Conservation (phyloP, 2,329 filamentous ascomycete genomes). For the Septoria petroselini region DNA sequence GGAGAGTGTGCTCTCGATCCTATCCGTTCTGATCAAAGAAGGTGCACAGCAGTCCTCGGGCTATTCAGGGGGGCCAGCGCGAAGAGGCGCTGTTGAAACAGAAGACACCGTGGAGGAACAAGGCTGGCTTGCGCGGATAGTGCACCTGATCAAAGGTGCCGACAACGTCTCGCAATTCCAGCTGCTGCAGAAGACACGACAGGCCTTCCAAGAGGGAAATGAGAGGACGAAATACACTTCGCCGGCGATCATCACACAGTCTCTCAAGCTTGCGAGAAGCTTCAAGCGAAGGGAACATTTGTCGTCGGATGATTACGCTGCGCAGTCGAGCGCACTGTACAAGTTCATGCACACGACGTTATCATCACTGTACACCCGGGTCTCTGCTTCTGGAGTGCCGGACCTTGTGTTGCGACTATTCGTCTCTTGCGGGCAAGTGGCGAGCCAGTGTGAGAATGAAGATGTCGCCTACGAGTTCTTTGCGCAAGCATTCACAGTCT, state of each 20-base stretch:
- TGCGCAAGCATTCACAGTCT: slow-evolving; percentile 95
- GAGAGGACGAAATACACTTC: slow-evolving; percentile 96
- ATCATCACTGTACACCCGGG: slow-evolving; percentile 81
- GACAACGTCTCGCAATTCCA: slow-evolving; percentile 90
- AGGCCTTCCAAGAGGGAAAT: slow-evolving; percentile 85
- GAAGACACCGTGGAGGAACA: slow-evolving; percentile 98
- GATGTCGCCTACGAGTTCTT: slow-evolving; percentile 98
- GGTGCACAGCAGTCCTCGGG: slow-evolving; percentile 76
- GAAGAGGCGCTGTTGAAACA: slow-evolving; percentile 76
- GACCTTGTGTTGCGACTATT: slow-evolving; percentile 89
- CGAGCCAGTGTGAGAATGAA: slow-evolving; percentile 86
- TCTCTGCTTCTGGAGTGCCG: slow-evolving; percentile 67
- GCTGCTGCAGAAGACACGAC: slow-evolving; percentile 81
- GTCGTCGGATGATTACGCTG: slow-evolving; percentile 69
- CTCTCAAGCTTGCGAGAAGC: slow-evolving; percentile 81
- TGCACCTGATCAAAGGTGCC: slow-evolving; percentile 78
- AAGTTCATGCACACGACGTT: slow-evolving; percentile 92
- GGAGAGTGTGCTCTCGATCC: slow-evolving; percentile 81
- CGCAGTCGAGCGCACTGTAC: slow-evolving; percentile 76
- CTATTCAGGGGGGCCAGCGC: slow-evolving; percentile 73
- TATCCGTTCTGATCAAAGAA: slow-evolving; percentile 91
- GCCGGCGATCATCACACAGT: slow-evolving; percentile 83
- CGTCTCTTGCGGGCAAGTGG: slow-evolving; percentile 85
- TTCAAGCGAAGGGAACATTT: slow-evolving; percentile 90
- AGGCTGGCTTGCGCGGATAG: slow-evolving; percentile 89